Conservation (phyloP, 1,284 basidiomycete species). For the Ceratobasidium sp. region DNA sequence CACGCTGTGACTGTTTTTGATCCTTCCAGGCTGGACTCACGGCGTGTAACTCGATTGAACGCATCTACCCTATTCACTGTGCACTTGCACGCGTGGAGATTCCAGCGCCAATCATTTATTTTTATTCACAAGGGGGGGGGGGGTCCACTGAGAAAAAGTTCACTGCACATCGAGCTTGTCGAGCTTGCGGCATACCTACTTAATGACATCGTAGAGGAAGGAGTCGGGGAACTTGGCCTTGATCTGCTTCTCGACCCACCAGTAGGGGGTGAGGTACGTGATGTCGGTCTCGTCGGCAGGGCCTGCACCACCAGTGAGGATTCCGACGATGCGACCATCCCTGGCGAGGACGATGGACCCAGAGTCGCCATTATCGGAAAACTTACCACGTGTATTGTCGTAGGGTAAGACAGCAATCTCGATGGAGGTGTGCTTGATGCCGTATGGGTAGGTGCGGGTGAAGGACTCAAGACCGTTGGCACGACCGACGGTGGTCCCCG, state of each 20-base stretch:
- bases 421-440: constrained; percentile 39
- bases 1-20: constrained; percentile 49
- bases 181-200: too few relatives aligned
- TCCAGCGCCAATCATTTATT: constrained; percentile 21
- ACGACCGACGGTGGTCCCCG: constrained; percentile 43
- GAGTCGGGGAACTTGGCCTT: too few relatives aligned
- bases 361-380: constrained; percentile 55
- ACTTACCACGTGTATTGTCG: constrained; percentile 51
- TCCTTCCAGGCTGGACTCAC: constrained; percentile 3
- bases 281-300: constrained; percentile 33
- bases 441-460: constrained; percentile 24
- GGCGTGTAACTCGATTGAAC: not conserved
- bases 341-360: constrained; percentile 54
- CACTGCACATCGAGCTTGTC: too few relatives aligned
- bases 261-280: constrained; percentile 54
- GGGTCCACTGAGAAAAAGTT: too few relatives aligned
- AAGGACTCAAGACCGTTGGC: constrained; percentile 44
- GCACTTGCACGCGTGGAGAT: constrained; percentile 5
- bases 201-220: too few relatives aligned
- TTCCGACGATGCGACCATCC: constrained; percentile 50
- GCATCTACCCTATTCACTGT: not conserved
- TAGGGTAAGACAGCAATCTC: constrained; percentile 50
- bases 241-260: constrained; percentile 53
- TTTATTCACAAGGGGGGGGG: not conserved
- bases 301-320: constrained; percentile 46